A percentile compares a stretch with the other conserved stretches of the same genome.
phyloP scores from a whole-genome alignment of 495 filamentous ascomycete species.

The Schizothecium vesticola region DNA sequence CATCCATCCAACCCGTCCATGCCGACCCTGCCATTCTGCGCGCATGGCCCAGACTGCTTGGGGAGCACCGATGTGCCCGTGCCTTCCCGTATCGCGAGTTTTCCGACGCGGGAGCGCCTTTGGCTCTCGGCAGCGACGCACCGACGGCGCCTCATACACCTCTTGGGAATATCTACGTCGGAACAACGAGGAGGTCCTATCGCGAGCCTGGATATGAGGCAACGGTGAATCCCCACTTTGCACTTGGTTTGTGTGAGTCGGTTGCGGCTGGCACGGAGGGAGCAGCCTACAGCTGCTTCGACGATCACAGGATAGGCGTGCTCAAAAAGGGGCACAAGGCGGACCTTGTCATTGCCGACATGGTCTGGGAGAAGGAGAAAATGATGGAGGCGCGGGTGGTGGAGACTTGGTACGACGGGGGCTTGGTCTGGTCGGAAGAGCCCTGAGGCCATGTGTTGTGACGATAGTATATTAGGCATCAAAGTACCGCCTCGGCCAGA shows the following conservation, averaged over 20 bases:
- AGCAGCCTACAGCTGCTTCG: conserved; percentile 54
- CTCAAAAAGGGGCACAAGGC: conserved; percentile 47
- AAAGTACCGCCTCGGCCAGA: conserved; percentile 46
- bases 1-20: conserved; percentile 61
- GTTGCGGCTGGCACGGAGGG: conserved; percentile 52
- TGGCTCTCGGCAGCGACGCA: conserved; percentile 57
- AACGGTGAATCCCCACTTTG: conserved; percentile 50
- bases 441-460: background rate
- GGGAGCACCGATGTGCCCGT: conserved; percentile 44
- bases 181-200: conserved; percentile 52
- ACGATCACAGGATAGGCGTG: conserved; percentile 46
- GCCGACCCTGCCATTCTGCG: conserved; percentile 57
- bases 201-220: conserved; percentile 44
- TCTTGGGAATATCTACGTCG: conserved; percentile 54
- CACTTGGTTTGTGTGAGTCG: conserved; percentile 45
- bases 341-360: conserved; percentile 55
- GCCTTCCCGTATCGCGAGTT: conserved; percentile 62
- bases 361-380: conserved; percentile 48
- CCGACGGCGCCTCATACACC: conserved; percentile 56
- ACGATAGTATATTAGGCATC: conserved; percentile 5
- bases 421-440: conserved; percentile 38
- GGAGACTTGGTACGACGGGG: conserved; percentile 54
- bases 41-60: conserved; percentile 54
- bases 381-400: conserved; percentile 47
- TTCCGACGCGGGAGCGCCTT: conserved; percentile 43